These are phyloP conservation scores for Ramaria sp. DNA, from an alignment of 768 basidiomycete genomes.

Conservation along the genomic window DNA sequence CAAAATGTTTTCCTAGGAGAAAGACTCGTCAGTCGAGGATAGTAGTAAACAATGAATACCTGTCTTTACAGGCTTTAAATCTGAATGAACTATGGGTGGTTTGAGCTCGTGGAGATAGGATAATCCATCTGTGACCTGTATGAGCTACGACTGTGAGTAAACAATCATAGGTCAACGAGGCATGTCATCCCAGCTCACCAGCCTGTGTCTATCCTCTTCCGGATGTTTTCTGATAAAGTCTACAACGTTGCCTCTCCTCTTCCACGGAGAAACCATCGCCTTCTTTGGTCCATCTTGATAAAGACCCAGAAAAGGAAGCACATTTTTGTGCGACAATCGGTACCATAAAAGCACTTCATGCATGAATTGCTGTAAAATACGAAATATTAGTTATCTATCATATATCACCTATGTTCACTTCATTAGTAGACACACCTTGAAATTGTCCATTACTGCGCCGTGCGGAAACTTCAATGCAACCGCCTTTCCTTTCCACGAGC, in stretches of 20 bases:
- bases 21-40: neutral
- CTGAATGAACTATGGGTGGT: neutral
- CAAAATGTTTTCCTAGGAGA: slow-evolving; percentile 1
- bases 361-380: neutral
- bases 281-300: neutral
- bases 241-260: neutral
- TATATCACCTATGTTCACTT: no score
- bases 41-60: neutral
- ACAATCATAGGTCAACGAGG: no score
- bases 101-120: neutral
- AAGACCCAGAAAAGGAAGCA: neutral
- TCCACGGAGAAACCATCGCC: neutral
- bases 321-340: neutral
- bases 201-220: neutral
- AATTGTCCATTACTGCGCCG: no score
- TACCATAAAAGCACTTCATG: neutral
- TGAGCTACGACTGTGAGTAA: neutral
- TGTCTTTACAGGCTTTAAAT: neutral
- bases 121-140: neutral
- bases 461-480: no score
- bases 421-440: no score
- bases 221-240: neutral
- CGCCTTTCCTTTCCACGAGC: no score
- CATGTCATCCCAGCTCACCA: neutral
- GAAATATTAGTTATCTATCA: no score